These are phyloP conservation scores for Rubia balearica DNA, from an alignment of 305 asterid species.

Conservation along the genomic window DNA sequence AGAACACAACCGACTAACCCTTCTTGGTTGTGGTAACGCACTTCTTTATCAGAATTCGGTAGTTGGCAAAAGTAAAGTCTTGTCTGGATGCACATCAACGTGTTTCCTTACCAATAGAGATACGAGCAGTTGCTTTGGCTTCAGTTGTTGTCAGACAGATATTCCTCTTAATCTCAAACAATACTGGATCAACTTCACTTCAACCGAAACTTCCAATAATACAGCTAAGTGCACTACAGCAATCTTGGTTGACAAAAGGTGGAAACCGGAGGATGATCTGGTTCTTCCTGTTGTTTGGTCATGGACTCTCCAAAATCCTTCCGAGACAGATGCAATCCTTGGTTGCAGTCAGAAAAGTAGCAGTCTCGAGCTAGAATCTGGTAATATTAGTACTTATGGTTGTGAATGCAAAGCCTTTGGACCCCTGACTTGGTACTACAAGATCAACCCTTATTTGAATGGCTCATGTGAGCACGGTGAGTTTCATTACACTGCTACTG, in stretches of 20 bases:
- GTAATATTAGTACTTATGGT: neutral
- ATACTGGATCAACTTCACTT: constrained; percentile 14
- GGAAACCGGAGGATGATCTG: neutral
- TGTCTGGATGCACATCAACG: constrained; percentile 14
- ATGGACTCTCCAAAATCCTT: neutral
- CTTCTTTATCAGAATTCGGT: constrained; percentile 5
- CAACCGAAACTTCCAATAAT: neutral
- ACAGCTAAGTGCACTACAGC: neutral
- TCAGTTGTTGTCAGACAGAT: constrained; percentile 20
- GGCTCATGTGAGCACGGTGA: neutral
- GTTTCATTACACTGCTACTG: neutral
- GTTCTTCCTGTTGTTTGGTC: constrained; percentile 7
- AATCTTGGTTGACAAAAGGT: neutral
- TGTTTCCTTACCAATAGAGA: neutral
- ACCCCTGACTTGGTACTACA: neutral
- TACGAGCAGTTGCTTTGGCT: constrained; percentile 17
- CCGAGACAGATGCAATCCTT: neutral
- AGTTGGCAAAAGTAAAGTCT: neutral
- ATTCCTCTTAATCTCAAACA: constrained; percentile 14
- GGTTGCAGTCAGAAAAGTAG: neutral
- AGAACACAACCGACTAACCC: constrained; percentile 10
- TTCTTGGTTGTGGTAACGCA: constrained; percentile 24
- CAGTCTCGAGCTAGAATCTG: neutral
- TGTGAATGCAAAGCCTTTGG: neutral
- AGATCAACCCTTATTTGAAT: neutral